Conservation (phyloP, 768 basidiomycete genomes). For the Gelatoporia subvermispora region DNA sequence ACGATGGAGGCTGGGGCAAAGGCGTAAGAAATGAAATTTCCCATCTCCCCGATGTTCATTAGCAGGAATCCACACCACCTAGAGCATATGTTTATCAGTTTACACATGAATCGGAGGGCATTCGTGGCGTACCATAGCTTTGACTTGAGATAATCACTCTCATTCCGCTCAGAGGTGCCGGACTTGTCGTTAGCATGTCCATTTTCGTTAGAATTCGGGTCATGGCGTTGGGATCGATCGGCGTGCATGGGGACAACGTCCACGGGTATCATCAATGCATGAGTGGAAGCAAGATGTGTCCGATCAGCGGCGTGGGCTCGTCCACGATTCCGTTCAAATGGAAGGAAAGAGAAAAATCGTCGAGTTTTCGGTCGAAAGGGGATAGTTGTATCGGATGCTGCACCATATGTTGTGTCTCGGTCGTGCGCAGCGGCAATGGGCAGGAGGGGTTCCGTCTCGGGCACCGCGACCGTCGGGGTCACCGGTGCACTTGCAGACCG, state of each 20-base stretch:
- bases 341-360: no score
- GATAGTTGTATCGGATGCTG: neutral
- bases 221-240: neutral
- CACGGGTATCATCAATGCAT: slow-evolving; percentile 16
- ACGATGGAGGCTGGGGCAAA: slow-evolving; percentile 91
- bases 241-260: slow-evolving; percentile 5
- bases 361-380: no score
- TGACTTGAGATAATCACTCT: slow-evolving; percentile 76
- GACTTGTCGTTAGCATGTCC: slow-evolving; percentile 8
- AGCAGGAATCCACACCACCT: slow-evolving; percentile 90
- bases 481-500: neutral
- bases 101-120: neutral
- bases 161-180: slow-evolving; percentile 34
- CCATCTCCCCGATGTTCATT: slow-evolving; percentile 86
- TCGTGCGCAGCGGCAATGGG: neutral
- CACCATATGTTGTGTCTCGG: neutral
- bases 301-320: slow-evolving; percentile 6
- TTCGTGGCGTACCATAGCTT: slow-evolving; percentile 66
- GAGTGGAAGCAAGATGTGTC: slow-evolving; percentile 11
- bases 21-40: slow-evolving; percentile 89
- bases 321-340: no score
- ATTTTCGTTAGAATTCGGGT: neutral
- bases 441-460: slow-evolving; percentile 17
- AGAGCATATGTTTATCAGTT: neutral
- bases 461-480: slow-evolving; percentile 3